These are phyloP conservation scores for Neofusicoccum sp. DNA, from an alignment of 2,329 filamentous ascomycete species.

Conservation along the genomic window DNA sequence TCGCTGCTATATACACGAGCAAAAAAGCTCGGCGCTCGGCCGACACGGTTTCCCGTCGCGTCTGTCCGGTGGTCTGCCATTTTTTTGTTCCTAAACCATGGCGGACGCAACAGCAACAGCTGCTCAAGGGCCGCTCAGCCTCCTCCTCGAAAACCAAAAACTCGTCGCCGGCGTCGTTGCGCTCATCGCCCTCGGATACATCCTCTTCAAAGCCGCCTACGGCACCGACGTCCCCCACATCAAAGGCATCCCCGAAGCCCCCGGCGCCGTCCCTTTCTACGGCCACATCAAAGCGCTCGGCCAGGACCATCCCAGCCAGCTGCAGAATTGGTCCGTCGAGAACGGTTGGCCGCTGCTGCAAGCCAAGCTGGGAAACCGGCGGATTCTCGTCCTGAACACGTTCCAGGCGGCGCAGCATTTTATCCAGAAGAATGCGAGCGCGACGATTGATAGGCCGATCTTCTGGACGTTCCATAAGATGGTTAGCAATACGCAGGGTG, in stretches of 20 bases:
- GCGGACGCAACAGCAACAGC: too few relatives aligned
- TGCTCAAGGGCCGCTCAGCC: neutral
- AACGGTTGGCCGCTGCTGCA: slow-evolving; percentile 17
- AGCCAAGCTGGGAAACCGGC: slow-evolving; percentile 4
- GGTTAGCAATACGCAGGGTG: slow-evolving; percentile 17
- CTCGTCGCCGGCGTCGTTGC: slow-evolving; percentile 26
- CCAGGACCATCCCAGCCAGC: neutral
- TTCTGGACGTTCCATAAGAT: slow-evolving; percentile 15
- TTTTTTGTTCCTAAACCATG: neutral
- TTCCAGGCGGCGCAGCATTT: slow-evolving; percentile 17
- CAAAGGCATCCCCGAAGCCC: neutral
- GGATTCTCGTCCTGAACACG: slow-evolving; percentile 11
- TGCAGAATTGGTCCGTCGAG: neutral
- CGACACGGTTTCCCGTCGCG: too few relatives aligned
- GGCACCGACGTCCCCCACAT: slow-evolving; percentile 11
- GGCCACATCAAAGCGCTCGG: slow-evolving; percentile 10
- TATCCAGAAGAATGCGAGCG: slow-evolving; percentile 7
- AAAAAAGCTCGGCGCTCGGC: too few relatives aligned
- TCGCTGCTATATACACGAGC: too few relatives aligned
- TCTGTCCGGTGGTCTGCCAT: neutral
- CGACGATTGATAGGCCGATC: slow-evolving; percentile 17
- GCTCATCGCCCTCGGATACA: slow-evolving; percentile 26
- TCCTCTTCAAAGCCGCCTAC: slow-evolving; percentile 27
- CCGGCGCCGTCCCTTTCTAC: slow-evolving; percentile 1
- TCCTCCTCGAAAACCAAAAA: slow-evolving; percentile 30